Conservation (phyloP, 257 asterid genomes). For the Solanum chilense region DNA sequence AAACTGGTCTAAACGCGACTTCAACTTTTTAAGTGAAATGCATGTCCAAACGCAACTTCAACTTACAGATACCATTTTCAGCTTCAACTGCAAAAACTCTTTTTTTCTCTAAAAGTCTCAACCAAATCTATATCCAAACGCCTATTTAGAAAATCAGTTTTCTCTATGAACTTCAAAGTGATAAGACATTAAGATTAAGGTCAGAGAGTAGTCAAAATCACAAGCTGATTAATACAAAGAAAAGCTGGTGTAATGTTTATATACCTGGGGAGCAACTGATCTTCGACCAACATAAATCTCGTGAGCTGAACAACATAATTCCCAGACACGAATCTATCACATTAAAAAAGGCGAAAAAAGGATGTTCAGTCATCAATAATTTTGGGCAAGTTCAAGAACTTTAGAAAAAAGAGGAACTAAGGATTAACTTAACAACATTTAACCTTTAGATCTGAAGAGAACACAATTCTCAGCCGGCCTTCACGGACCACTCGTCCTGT, state of each 20-base stretch:
- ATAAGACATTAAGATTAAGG: neutral
- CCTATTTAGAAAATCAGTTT: neutral
- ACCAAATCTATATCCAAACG: neutral
- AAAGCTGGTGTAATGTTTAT: neutral
- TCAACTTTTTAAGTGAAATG: neutral
- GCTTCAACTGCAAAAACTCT: neutral
- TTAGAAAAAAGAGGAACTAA: neutral
- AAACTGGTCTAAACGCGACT: neutral
- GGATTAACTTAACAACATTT: neutral
- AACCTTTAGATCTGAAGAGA: constrained; percentile 27
- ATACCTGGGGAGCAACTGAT: constrained; percentile 16
- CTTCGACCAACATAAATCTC: constrained; percentile 11
- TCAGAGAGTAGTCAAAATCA: neutral
- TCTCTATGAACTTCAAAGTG: neutral
- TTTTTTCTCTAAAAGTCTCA: neutral
- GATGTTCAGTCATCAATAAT: neutral
- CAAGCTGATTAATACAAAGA: neutral
- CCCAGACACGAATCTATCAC: constrained; percentile 20
- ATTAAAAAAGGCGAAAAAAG: neutral
- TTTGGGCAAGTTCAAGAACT: neutral
- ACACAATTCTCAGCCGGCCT: constrained; percentile 19
- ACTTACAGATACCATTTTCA: neutral
- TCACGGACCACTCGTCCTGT: constrained; percentile 7
- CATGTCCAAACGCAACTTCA: neutral
- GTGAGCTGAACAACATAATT: constrained; percentile 18